Base-by-base conservation (phyloP, 305 asterid genomes). In the Euphrasia arctica region DNA sequence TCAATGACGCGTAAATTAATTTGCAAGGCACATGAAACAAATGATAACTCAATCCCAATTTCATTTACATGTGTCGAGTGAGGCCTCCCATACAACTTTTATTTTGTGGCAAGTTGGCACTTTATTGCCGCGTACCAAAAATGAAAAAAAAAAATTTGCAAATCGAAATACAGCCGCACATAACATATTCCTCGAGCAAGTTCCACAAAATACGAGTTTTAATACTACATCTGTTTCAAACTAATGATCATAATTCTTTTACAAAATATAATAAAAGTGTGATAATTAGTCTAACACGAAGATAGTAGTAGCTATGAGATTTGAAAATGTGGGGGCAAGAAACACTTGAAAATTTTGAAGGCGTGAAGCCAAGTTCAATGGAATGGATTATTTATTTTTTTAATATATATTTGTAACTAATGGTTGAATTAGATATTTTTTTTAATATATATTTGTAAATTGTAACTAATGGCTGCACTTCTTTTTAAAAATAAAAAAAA, bases 311-410 rank as follows among this genome's bases (percentile, higher is more conserved):
- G 10, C 39, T 15, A 57, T 4, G 28, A 47, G 9, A 11, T 51
- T 36, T 49, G 47, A 58, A 69, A 34, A 1, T 15, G 69, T 60
- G 66, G 78, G 78, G 57, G 25, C 71, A 54, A 49, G 57, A n/a
- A 47, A 27, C 4, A 65, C 80, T 78, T 66, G 74, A 1, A 79
- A 61, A 54, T 73, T 70, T 76, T 49, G 11, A 48, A 70, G 54
- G 63, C 84, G 68, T 75, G 70, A 75, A 75, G 68, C 73, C 68
- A 75, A 9, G 75, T 75, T 73, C 60, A 73, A 42, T 28, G 61
- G n/a, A 45, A 18, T 31, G 58, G 57, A 51, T 22, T 13, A 50
- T 9, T 50, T 13, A 74, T 63, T 25, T 18, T 13, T 34, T 45
- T 64, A 9, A 18, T 18, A 18, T 18, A 18, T 18, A 18, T 18